Conservation (phyloP, 352 stramenopile species). For the Phytophthora macrochlamydospora region DNA sequence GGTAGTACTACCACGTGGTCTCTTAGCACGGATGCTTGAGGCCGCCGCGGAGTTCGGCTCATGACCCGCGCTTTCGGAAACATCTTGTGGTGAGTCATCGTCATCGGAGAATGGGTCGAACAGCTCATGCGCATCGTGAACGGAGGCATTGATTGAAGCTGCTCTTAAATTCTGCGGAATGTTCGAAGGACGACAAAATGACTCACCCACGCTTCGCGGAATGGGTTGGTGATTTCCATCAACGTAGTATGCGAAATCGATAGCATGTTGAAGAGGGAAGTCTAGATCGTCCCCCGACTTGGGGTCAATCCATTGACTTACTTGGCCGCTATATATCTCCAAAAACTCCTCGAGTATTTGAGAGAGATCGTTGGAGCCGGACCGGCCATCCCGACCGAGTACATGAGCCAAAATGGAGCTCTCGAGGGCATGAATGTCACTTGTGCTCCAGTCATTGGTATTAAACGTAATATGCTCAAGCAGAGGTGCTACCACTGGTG, state of each 20-base stretch:
- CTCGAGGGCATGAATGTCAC: background rate
- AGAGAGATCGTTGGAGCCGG: background rate
- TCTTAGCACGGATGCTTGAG: background rate
- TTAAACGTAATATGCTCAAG: conserved; percentile 7
- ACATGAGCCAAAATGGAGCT: background rate
- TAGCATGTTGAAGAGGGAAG: background rate
- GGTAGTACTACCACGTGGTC: too few relatives aligned
- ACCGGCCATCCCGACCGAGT: background rate
- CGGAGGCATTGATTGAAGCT: background rate
- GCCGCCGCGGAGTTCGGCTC: too few relatives aligned
- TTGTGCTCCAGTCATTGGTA: conserved; percentile 1
- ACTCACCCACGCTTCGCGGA: background rate
- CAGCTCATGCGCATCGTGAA: conserved; percentile 2
- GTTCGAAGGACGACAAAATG: background rate
- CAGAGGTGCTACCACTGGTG: conserved; percentile 1
- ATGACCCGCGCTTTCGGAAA: background rate
- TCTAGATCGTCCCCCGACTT: background rate
- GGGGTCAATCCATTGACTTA: conserved; percentile 12
- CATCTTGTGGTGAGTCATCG: background rate
- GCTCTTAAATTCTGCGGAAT: background rate
- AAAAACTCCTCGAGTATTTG: conserved; percentile 1
- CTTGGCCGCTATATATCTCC: too few relatives aligned
- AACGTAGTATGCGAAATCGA: conserved; percentile 1
- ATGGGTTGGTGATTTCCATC: background rate
- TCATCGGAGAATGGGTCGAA: conserved; percentile 8